Percentiles rank a stretch among this genome's conserved stretches.
Conservation (phyloP, 2,329 filamentous ascomycete genomes). For the Colletotrichum horii region DNA sequence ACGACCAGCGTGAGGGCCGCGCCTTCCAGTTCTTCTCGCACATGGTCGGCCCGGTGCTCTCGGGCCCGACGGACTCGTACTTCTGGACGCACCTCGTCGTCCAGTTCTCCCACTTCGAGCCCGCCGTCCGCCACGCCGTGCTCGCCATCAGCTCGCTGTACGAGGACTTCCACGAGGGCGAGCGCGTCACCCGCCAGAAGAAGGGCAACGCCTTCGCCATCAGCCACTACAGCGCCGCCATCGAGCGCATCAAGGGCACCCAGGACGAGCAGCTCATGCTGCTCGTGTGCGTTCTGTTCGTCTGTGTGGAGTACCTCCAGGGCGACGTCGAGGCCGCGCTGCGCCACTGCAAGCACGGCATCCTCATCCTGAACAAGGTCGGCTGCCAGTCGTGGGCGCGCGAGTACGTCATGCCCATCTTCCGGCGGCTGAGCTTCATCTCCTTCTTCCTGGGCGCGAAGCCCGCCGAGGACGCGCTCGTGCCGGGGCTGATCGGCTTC, state of each 20-base stretch:
- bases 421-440: slow-evolving; percentile 1
- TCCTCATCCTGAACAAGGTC: slow-evolving; percentile 6
- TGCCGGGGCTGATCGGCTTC: slow-evolving; percentile 38
- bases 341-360: slow-evolving; percentile 9
- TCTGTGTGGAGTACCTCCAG: slow-evolving; percentile 59
- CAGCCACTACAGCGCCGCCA: slow-evolving; percentile 34
- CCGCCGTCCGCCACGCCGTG: slow-evolving; percentile 53
- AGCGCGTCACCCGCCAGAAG: slow-evolving; percentile 9
- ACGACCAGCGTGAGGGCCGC: slow-evolving; percentile 24
- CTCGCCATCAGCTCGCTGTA: slow-evolving; percentile 54
- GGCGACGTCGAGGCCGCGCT: slow-evolving; percentile 45
- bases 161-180: slow-evolving; percentile 30
- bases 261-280: slow-evolving; percentile 33
- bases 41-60: slow-evolving; percentile 13
- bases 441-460: slow-evolving; percentile 20
- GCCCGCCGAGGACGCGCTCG: slow-evolving; percentile 25
- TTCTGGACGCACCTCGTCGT: slow-evolving; percentile 53
- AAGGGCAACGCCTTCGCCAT: slow-evolving; percentile 15
- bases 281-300: slow-evolving; percentile 54
- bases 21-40: slow-evolving; percentile 20
- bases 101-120: slow-evolving; percentile 49
- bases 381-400: slow-evolving; percentile 36
- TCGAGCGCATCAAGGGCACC: slow-evolving; percentile 29
- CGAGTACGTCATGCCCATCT: slow-evolving; percentile 33
- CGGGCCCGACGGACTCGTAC: slow-evolving; percentile 20